phyloP scores from a whole-genome alignment of 2,329 filamentous ascomycete species.

The Stemphylium beticola region DNA sequence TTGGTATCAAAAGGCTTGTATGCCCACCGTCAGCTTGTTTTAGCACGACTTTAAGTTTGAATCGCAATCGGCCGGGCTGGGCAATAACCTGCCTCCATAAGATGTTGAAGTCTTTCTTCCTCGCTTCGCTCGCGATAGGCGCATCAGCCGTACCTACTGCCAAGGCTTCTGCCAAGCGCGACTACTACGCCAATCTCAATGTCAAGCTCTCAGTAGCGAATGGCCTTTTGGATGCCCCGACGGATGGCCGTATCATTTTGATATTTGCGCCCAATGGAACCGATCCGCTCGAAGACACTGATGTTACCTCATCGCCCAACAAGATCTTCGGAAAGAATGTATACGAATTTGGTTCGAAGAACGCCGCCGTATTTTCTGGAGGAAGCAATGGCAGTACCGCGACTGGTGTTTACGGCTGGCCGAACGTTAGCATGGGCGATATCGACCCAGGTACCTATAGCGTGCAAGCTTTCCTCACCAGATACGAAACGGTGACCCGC shows the following conservation, averaged over 20 bases:
- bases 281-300: conserved; percentile 46
- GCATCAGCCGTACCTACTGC: conserved; percentile 3
- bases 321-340: conserved; percentile 50
- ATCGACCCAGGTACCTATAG: conserved; percentile 41
- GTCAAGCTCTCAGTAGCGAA: conserved; percentile 37
- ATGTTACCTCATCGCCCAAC: conserved; percentile 44
- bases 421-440: conserved; percentile 40
- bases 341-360: conserved; percentile 27
- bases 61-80: not conserved
- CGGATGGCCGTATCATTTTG: conserved; percentile 41
- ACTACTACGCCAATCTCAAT: conserved; percentile 3
- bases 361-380: conserved; percentile 33
- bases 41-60: not conserved
- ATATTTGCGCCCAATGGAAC: conserved; percentile 45
- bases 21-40: not conserved
- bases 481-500: conserved; percentile 44
- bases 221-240: conserved; percentile 34
- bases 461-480: conserved; percentile 46
- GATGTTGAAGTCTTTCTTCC: conserved; percentile 6
- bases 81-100: not conserved
- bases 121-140: conserved; percentile 4
- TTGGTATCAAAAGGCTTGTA: conserved; percentile 5
- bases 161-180: not conserved
- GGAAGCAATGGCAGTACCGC: conserved; percentile 33
- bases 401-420: conserved; percentile 44